These are phyloP conservation scores for Citrus sinensis DNA, from an alignment of 345 rosid genomes.

Conservation along the genomic window DVS_A1.0 CM039161.1:23073001-23073500, in stretches of 20 bases:
- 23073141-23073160: background rate
- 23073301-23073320: constrained; percentile 68
- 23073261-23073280: constrained; percentile 24
- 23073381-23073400: background rate
- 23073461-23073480: constrained; percentile 63
- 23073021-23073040: background rate
- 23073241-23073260: background rate
- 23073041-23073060: background rate
- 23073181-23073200: background rate
- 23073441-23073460: constrained; percentile 53
- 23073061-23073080: background rate
- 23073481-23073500: constrained; percentile 90
- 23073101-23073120: background rate
- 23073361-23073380: background rate
- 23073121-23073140: background rate
- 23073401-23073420: background rate
- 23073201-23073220: background rate
- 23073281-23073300: constrained; percentile 64
- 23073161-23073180: background rate
- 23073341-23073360: constrained; percentile 3
- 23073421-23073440: background rate
- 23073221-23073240: background rate
- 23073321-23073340: constrained; percentile 49
- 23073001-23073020: background rate
- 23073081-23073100: background rate